Base-by-base conservation (phyloP, 2,329 filamentous ascomycete genomes). In the Sporothrix pseudoabietina region DNA sequence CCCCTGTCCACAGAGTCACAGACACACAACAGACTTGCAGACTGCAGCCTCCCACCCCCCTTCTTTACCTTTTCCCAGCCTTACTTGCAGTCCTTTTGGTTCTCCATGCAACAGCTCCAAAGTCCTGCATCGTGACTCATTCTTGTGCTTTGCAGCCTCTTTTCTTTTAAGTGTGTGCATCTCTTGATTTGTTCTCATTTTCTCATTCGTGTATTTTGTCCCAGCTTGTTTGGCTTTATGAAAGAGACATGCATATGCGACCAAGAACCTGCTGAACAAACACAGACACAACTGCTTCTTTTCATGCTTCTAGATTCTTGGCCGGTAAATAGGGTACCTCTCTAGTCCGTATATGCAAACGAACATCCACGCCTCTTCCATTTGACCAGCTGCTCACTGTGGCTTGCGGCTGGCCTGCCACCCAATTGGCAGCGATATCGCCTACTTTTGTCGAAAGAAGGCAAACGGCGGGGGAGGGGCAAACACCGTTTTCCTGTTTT, bases 101-200 rank as follows among this genome's bases (percentile, higher is more conserved):
- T 47, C 44, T 47, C 32, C 6, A 52, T 68, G 65, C 65, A 26
- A 52, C 22, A 47, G 22, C 10, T 7, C 5, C 9, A 30, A 66
- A 22, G 35, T 63, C 39, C 10, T 44, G 39, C 39, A 65, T 65
- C 61, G 39, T 65, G 61, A 65, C 61, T 65, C 61, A 65, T 44
- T 65, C 12, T 30, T 30, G 39, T 65, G 19, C n/a, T 65, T 30
- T 65, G 39, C 22, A 26, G 61, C 59, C 35, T 26, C 39, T n/a
- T 63, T 44, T 16, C 39, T 14, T 39, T 26, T 65, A 6, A 16
- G 9, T 22, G 14, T 22, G 19, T 39, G 19, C 10, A 8, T 10
- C 8, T 41, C 9, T 63, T 63, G 19, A 63, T 63, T 44, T 22
- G 35, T 12, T 63, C 19, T 44, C 59, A 16, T n/a, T 35, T 16